Conservation (phyloP, 148 eudicot species). For the Cornus controversa region DNA sequence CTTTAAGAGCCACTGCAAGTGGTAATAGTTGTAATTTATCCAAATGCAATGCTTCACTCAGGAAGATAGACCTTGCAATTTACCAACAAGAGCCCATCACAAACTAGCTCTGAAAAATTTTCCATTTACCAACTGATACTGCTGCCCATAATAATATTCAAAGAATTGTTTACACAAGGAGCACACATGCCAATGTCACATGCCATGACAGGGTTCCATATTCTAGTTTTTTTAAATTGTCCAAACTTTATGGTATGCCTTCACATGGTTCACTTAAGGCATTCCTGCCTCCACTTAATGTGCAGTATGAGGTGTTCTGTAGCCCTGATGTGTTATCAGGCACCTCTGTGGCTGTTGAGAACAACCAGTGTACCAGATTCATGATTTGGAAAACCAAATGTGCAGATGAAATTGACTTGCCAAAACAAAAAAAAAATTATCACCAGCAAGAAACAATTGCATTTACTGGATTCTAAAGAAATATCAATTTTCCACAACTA, state of each 20-base stretch:
- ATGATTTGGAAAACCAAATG: neutral
- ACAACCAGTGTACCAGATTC: neutral
- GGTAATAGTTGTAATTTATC: neutral
- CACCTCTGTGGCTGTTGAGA: too few species aligned
- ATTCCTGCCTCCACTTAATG: neutral
- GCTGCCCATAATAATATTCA: neutral
- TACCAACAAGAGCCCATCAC: neutral
- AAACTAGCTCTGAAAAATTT: neutral
- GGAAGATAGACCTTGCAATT: neutral
- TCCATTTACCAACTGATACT: neutral
- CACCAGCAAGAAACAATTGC: too few species aligned
- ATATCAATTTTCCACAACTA: neutral
- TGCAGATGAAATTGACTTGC: neutral
- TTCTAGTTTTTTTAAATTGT: neutral
- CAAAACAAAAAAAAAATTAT: too few species aligned
- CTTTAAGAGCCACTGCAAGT: too few species aligned
- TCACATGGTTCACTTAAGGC: neutral
- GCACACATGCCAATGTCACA: neutral
- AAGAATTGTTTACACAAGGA: neutral
- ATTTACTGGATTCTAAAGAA: neutral
- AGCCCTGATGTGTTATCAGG: too few species aligned
- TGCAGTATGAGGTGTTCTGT: too few species aligned
- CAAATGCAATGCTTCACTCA: neutral
- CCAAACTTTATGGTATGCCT: neutral
- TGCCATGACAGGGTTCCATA: neutral